Percentiles rank a stretch among this genome's conserved stretches.
phyloP scores from a whole-genome alignment of 2,329 filamentous ascomycete species.

The Lasiodiplodia theobromae region DNA sequence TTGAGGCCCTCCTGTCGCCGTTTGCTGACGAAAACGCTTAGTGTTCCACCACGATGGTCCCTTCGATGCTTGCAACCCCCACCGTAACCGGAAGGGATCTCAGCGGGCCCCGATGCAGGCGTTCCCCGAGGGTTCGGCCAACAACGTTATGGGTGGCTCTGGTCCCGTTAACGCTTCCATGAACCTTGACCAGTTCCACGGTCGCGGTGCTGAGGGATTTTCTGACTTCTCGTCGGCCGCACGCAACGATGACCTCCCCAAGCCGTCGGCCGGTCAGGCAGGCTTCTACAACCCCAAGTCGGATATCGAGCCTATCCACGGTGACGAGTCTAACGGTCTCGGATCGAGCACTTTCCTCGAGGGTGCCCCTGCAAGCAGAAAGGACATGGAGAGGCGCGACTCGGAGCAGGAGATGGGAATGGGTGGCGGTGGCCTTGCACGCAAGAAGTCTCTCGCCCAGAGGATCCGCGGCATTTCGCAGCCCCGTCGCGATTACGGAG shows the following conservation, averaged over 20 bases:
- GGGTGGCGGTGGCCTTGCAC: conserved; percentile 64
- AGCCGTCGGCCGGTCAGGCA: conserved; percentile 40
- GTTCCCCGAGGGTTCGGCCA: conserved; percentile 89
- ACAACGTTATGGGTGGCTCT: conserved; percentile 88
- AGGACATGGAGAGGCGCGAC: conserved; percentile 78
- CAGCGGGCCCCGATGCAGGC: conserved; percentile 93
- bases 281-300: conserved; percentile 51
- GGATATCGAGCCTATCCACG: conserved; percentile 74
- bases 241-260: conserved; percentile 34
- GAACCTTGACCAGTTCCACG: conserved; percentile 88
- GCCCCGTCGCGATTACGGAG: conserved; percentile 63
- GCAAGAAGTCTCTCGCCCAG: conserved; percentile 95
- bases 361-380: conserved; percentile 84
- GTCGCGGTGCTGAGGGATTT: conserved; percentile 84
- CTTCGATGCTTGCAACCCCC: conserved; percentile 94
- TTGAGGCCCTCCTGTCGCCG: conserved; percentile 1
- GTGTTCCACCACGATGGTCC: conserved; percentile 98
- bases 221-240: conserved; percentile 69
- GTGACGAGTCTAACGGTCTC: conserved; percentile 80
- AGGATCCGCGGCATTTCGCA: conserved; percentile 86
- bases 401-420: conserved; percentile 66
- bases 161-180: conserved; percentile 83
- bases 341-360: conserved; percentile 97
- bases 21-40: conserved; percentile 47
- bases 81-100: conserved; percentile 85